Conservation (phyloP, 208 protist genomes). For the Leishmania gerbilli region DNA sequence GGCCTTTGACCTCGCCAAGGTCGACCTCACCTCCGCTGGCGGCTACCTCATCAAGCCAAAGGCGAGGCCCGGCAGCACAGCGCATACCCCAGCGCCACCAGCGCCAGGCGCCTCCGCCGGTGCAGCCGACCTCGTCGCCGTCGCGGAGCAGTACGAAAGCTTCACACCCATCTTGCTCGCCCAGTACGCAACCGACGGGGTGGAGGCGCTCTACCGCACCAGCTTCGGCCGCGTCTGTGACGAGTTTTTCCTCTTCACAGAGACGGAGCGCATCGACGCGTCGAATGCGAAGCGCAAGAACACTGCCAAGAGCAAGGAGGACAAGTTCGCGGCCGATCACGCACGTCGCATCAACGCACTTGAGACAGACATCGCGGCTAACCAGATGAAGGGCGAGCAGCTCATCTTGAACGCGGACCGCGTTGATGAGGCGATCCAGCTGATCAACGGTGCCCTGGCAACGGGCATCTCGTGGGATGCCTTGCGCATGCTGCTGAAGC, state of each 20-base stretch:
- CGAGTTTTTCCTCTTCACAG: conserved; percentile 92
- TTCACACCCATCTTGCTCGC: conserved; percentile 91
- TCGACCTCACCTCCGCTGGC: conserved; percentile 40
- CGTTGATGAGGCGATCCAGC: conserved; percentile 90
- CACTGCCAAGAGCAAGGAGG: conserved; percentile 84
- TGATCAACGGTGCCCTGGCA: conserved; percentile 85
- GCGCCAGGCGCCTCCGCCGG: conserved; percentile 4
- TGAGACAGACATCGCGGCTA: conserved; percentile 56
- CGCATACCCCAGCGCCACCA: not conserved
- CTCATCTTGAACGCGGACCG: conserved; percentile 86
- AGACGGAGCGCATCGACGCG: conserved; percentile 85
- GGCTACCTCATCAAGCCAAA: conserved; percentile 61
- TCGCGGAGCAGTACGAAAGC: conserved; percentile 79
- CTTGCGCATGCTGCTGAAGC: conserved; percentile 67
- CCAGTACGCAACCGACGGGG: conserved; percentile 68
- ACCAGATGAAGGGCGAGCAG: conserved; percentile 76
- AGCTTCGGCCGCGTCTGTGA: conserved; percentile 94
- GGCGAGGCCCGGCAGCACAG: conserved; percentile 9
- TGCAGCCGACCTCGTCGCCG: conserved; percentile 11
- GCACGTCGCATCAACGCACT: conserved; percentile 83
- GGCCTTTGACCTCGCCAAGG: conserved; percentile 51
- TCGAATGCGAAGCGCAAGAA: conserved; percentile 83
- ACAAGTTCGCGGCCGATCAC: conserved; percentile 91
- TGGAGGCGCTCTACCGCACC: conserved; percentile 38
- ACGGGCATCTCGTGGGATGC: conserved; percentile 88